Percentiles rank a stretch among this genome's conserved stretches.
These are phyloP conservation scores for Didymella exigua DNA, from an alignment of 2,329 filamentous ascomycete genomes.

Conservation along the genomic window DNA sequence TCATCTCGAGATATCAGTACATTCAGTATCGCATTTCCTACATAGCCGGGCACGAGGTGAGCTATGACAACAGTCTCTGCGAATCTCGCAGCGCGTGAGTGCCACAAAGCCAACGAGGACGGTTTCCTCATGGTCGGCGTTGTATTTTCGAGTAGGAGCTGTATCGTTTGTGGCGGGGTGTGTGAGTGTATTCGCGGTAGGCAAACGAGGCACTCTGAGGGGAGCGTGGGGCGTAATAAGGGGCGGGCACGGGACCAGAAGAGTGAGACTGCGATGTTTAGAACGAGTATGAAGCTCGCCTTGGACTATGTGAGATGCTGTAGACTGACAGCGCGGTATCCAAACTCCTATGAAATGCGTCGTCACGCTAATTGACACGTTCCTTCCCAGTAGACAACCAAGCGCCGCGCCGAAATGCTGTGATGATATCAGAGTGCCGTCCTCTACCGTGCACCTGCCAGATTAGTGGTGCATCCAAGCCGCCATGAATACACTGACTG, in stretches of 20 bases:
- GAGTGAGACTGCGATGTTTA: too few species aligned
- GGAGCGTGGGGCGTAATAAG: too few species aligned
- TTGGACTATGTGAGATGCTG: not conserved
- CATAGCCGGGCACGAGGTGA: conserved; percentile 9
- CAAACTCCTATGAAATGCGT: conserved; percentile 14
- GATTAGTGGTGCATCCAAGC: not conserved
- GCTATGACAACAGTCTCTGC: too few species aligned
- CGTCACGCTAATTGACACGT: not conserved
- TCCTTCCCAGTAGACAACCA: conserved; percentile 1
- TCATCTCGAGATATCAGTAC: conserved; percentile 60
- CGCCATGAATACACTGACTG: too few species aligned
- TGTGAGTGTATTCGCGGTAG: not conserved
- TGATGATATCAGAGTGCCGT: not conserved
- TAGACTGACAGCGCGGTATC: not conserved
- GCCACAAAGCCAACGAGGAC: not conserved
- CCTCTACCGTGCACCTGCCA: not conserved
- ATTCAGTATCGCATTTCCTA: too few species aligned
- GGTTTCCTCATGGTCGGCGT: not conserved
- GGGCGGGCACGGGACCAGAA: too few species aligned
- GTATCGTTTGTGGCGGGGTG: not conserved
- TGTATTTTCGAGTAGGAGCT: not conserved
- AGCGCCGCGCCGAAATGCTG: conserved; percentile 18
- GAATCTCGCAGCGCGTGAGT: too few species aligned
- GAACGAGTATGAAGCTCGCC: not conserved
- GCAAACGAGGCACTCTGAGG: too few species aligned